Percentiles rank a stretch among this genome's conserved stretches.
Evolutionary conservation across 306 rosid genomes (phyloP).

Genomic region (Myrica gale): DNA sequence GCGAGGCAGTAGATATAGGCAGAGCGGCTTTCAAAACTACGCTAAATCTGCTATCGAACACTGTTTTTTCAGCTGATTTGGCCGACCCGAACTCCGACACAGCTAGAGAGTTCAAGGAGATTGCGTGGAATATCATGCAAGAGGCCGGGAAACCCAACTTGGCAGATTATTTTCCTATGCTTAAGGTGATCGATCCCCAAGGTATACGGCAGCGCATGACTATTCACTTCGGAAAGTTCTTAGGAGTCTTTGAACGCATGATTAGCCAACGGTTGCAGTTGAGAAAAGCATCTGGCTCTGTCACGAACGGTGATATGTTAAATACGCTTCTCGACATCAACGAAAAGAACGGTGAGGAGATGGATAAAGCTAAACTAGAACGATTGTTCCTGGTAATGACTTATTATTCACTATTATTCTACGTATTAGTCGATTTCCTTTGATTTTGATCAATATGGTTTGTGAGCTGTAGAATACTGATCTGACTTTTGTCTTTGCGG

Average conservation of each 20-base stretch:
- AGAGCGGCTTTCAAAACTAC: slow-evolving; percentile 22
- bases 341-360: slow-evolving; percentile 30
- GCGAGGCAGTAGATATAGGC: slow-evolving; percentile 23
- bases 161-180: slow-evolving; percentile 37
- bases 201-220: slow-evolving; percentile 12
- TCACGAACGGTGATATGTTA: slow-evolving; percentile 28
- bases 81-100: not conserved
- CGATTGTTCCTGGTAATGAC: slow-evolving; percentile 35
- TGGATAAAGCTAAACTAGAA: slow-evolving; percentile 24
- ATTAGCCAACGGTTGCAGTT: slow-evolving; percentile 34
- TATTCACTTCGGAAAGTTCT: not conserved
- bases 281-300: slow-evolving; percentile 8
- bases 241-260: slow-evolving; percentile 8
- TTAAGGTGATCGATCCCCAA: slow-evolving; percentile 31
- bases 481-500: too few species aligned
- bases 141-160: slow-evolving; percentile 39
- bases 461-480: too few species aligned
- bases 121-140: slow-evolving; percentile 9
- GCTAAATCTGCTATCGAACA: slow-evolving; percentile 35
- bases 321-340: slow-evolving; percentile 40
- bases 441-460: too few species aligned
- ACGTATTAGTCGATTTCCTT: not conserved
- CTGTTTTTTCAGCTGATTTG: slow-evolving; percentile 35
- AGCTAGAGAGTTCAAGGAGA: slow-evolving; percentile 26
- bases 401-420: not conserved